phyloP scores from a whole-genome alignment of 2,329 filamentous ascomycete species.

The Chrysosporium queenslandicum region DNA sequence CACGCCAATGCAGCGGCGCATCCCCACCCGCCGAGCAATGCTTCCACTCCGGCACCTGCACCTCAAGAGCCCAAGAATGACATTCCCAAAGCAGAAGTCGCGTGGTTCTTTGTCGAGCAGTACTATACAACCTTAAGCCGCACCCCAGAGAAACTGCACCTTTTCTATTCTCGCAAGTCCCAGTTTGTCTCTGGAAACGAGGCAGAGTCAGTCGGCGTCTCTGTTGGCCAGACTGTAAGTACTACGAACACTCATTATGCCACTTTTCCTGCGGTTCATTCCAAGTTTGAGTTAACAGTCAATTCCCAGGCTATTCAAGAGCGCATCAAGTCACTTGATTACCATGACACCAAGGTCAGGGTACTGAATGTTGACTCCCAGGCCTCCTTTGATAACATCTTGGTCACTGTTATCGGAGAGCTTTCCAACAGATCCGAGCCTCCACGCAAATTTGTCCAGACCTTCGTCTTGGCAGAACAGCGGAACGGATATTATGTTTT shows the following conservation, averaged over 20 bases:
- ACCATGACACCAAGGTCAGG: slow-evolving; percentile 96
- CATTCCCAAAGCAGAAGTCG: slow-evolving; percentile 80
- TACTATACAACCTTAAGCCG: slow-evolving; percentile 98
- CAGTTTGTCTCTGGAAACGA: slow-evolving; percentile 90
- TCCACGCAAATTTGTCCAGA: slow-evolving; percentile 94
- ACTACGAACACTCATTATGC: neutral
- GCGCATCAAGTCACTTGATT: slow-evolving; percentile 83
- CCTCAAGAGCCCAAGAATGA: slow-evolving; percentile 33
- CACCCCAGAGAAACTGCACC: slow-evolving; percentile 81
- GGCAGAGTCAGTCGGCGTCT: slow-evolving; percentile 76
- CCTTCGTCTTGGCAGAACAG: slow-evolving; percentile 92
- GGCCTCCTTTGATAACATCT: slow-evolving; percentile 81
- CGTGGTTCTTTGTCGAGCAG: slow-evolving; percentile 99
- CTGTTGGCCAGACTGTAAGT: slow-evolving; percentile 75
- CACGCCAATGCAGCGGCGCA: slow-evolving; percentile 27
- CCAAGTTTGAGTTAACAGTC: slow-evolving; percentile 4
- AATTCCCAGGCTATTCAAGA: slow-evolving; percentile 70
- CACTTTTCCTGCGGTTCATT: neutral
- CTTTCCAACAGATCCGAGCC: slow-evolving; percentile 88
- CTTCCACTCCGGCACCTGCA: slow-evolving; percentile 32
- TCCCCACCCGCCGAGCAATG: slow-evolving; percentile 31
- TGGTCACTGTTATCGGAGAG: slow-evolving; percentile 96
- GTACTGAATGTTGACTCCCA: slow-evolving; percentile 97
- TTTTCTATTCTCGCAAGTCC: slow-evolving; percentile 94
- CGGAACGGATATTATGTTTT: slow-evolving; percentile 96